Evolutionary conservation across 805 yeast species (phyloP).

Genomic region (Starmerella apicola): DNA sequence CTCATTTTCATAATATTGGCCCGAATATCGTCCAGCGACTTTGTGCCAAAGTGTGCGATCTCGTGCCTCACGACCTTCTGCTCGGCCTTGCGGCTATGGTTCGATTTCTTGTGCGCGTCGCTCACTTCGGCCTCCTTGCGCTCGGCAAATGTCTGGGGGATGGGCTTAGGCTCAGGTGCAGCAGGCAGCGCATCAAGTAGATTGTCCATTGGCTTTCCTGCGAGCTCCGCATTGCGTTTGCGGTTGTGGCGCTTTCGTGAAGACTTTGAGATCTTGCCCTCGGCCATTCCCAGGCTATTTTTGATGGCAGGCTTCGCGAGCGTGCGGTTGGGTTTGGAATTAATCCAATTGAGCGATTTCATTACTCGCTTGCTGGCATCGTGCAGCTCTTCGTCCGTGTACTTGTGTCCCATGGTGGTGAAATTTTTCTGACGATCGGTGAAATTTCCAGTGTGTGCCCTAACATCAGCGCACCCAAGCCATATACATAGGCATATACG

Average conservation of each 20-base stretch:
- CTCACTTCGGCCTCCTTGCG: conserved; percentile 6
- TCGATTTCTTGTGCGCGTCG: conserved; percentile 7
- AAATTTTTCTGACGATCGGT: too few species aligned
- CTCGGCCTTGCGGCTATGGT: conserved; percentile 19
- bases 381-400: conserved; percentile 20
- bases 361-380: conserved; percentile 21
- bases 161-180: conserved; percentile 9
- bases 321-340: conserved; percentile 8
- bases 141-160: conserved; percentile 9
- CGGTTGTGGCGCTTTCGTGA: conserved; percentile 18
- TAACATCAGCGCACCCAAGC: too few species aligned
- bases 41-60: conserved; percentile 8
- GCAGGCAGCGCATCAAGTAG: conserved; percentile 16
- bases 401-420: conserved; percentile 15
- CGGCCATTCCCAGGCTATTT: conserved; percentile 16
- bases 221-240: conserved; percentile 19
- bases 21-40: conserved; percentile 10
- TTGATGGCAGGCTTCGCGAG: conserved; percentile 18
- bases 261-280: conserved; percentile 17
- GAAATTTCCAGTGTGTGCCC: too few species aligned
- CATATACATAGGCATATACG: too few species aligned
- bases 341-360: conserved; percentile 20
- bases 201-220: conserved; percentile 19
- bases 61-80: conserved; percentile 16
- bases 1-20: conserved; percentile 3